Percentiles rank a stretch among this genome's conserved stretches.
phyloP scores from a whole-genome alignment of 108 stramenopile genomes.

The Cyclostephanos tholiformis region DNA sequence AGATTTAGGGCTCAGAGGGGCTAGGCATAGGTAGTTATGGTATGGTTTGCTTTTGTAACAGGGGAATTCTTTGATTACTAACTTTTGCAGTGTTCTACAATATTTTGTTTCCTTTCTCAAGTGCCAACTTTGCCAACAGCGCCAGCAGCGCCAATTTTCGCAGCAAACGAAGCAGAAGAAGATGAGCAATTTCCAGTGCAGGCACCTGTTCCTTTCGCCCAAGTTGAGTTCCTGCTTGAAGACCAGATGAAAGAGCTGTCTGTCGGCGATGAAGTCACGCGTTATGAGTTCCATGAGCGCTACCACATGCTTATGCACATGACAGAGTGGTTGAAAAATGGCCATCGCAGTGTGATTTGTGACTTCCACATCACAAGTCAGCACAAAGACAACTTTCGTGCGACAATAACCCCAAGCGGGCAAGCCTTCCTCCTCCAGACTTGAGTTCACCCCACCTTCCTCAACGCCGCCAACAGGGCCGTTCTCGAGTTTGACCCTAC shows the following conservation, averaged over 20 bases:
- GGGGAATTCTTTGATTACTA: too few relatives aligned
- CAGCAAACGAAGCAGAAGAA: too few relatives aligned
- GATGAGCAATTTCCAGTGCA: too few relatives aligned
- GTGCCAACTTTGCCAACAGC: too few relatives aligned
- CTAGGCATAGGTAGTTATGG: too few relatives aligned
- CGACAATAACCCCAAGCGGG: neutral
- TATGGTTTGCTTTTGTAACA: too few relatives aligned
- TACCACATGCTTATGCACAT: neutral
- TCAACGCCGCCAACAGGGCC: conserved; percentile 1
- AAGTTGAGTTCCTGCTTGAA: neutral
- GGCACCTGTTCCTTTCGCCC: too few relatives aligned
- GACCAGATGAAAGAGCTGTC: neutral
- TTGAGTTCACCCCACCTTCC: neutral
- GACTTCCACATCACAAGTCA: neutral
- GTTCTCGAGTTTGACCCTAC: neutral
- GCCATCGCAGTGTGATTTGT: neutral
- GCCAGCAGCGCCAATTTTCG: too few relatives aligned
- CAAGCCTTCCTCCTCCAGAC: neutral
- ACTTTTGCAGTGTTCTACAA: too few relatives aligned
- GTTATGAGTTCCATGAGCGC: neutral
- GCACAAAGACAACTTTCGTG: conserved; percentile 1
- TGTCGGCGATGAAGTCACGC: neutral
- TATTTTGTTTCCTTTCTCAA: too few relatives aligned
- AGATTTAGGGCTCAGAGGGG: too few relatives aligned
- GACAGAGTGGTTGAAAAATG: neutral